Evolutionary conservation across 2,329 filamentous ascomycete genomes (phyloP), one percentile per base, ranked within the genome.

Genomic region (Corynespora cassiicola): DNA sequence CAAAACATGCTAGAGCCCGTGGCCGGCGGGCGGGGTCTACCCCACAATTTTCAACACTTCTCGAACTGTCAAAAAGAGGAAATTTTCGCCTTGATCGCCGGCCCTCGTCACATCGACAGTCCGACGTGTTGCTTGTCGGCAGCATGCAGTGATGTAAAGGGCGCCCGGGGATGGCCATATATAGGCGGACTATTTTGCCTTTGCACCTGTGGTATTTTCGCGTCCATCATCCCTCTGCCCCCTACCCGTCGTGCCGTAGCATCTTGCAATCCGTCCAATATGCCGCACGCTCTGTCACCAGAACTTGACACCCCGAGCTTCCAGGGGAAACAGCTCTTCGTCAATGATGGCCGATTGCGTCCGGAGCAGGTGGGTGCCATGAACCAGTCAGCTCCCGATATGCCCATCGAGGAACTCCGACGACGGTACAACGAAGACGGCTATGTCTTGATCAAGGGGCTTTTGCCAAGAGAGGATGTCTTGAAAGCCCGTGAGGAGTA

Each of bases 381-480:
- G 16, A 68, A 56, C 7, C 63, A 68, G 11, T 78, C 77, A 1
- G 62, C 67, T 6, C 70, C 72, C 1, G 55, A 63, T 19, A 63
- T 73, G 8, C 74, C 78, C 0, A 41, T 80, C 7, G 68, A 75
- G 23, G 74, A 78, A 26, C 65, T 81, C 2, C 70, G 70, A n/a
- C 52, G 56, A 4, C 71, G 74, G 19, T 78, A 72, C 50, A 46
- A 71, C 5, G 56, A 72, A 42, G 73, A 82, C 29, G 79, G 79
- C 15, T 82, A 82, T 47, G 57, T 83, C 18, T 78, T 79, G 36
- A 37, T 84, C 2, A 82, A 82, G 47, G 72, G 73, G 1, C 56
- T 83, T 0, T 61, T 83, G 2, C 79, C 79, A 0, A 73, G 74
- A 3, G 59, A 68, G 2, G 77, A 82, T 36, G 78, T 82, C 1